Percentiles rank a stretch among this genome's conserved stretches.
Evolutionary conservation across 495 filamentous ascomycete genomes (phyloP).

Genomic region (Glutinoglossum americanum): DNA sequence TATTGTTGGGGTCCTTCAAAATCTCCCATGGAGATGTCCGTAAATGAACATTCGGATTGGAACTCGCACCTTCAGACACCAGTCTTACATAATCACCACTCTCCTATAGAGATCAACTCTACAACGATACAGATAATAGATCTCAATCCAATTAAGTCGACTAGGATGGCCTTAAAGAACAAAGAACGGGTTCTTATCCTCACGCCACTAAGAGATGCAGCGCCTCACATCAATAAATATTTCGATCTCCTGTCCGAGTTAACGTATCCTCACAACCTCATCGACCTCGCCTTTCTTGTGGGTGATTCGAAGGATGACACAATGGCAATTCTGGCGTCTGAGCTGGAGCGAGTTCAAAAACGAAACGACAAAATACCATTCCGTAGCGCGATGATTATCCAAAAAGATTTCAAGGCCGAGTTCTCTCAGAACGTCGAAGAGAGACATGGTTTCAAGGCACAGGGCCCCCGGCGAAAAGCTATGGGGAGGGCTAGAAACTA

Average conservation of each 20-base stretch:
- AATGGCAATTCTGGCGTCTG: conserved; percentile 50
- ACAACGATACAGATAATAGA: conserved; percentile 56
- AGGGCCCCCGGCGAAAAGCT: conserved; percentile 74
- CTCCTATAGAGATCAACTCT: conserved; percentile 62
- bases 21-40: conserved; percentile 78
- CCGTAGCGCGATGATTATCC: conserved; percentile 56
- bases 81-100: conserved; percentile 88
- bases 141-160: conserved; percentile 71
- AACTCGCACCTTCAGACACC: conserved; percentile 73
- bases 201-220: conserved; percentile 82
- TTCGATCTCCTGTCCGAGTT: conserved; percentile 83
- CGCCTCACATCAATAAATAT: conserved; percentile 59
- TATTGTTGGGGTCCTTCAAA: conserved; percentile 92
- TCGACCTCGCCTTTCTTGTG: conserved; percentile 88
- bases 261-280: conserved; percentile 85
- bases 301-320: conserved; percentile 84
- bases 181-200: conserved; percentile 84
- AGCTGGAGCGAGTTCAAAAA: conserved; percentile 76
- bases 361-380: conserved; percentile 59
- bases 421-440: conserved; percentile 56
- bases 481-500: conserved; percentile 87
- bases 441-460: conserved; percentile 67
- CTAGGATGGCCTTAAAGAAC: conserved; percentile 50
- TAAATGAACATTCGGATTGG: conserved; percentile 81
- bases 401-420: conserved; percentile 68